Evolutionary conservation across 148 eudicot species (phyloP), one percentile per base, ranked within the genome.

Genomic region (Rhododendron ferrugineum): DNA sequence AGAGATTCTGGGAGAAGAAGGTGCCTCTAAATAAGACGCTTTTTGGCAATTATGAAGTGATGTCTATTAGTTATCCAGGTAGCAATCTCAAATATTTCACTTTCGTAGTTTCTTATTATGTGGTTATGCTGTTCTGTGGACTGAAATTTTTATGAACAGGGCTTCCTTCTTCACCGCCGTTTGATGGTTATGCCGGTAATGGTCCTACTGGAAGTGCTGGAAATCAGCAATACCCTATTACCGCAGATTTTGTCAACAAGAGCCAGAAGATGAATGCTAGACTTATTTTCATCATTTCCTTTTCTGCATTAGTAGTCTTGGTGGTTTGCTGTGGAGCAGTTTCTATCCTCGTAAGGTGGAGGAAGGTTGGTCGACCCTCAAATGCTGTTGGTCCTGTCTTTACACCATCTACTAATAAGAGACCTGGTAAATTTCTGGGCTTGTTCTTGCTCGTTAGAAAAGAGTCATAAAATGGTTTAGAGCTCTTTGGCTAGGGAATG

Each of bases 11-110:
- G 90, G 90, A 87, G 79, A 95, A 91, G 93, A 92, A 94, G 87
- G 95, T 97, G 87, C 94, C 93, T 85, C 89, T 97, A 44, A 97
- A 97, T 86, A 88, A 62, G 85, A 92, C 96, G 42, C 93, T 97
- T 73, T 97, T 94, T 90, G 99, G 99, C 77, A 90, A 64, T 86
- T 95, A 97, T 87, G 95, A 94, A 47, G 95, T 97, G 86, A 83
- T 91, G 49, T 85, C 88, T 86, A 91, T 97, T 49, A 85, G 76
- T 78, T 97, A 97, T 89, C 95, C 99, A 95, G 98, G 99, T 97
- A 88, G 56, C 72, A 72, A 15, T 16, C 73, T 68, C 56, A 40
- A 73, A 30, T 54, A 8, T n/a, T 66, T 85, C 34, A 4, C 52
- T 42, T 4, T 62, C 32, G n/a, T 16, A 44, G 60, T 60, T 34